These are phyloP conservation scores for Pseudogymnoascus sp. DNA, from an alignment of 2,329 filamentous ascomycete genomes.

Conservation along the genomic window DNA sequence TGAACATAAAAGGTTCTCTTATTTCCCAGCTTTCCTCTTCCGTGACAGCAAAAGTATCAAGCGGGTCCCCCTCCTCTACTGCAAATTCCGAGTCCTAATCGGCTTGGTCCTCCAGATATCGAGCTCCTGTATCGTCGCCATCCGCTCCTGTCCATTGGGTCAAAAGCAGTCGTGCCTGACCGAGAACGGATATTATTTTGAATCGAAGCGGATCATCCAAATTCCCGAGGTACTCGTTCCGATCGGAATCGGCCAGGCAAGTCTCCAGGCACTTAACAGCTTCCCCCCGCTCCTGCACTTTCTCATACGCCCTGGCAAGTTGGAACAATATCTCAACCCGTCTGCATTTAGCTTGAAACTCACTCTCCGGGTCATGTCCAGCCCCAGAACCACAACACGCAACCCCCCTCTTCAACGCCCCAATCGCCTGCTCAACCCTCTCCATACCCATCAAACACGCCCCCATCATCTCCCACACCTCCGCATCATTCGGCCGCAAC, in stretches of 20 bases:
- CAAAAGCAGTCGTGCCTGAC: neutral
- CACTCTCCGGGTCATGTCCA: neutral
- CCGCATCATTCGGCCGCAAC: neutral
- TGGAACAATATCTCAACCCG: neutral
- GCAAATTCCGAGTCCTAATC: neutral
- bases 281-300: neutral
- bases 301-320: neutral
- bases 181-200: neutral
- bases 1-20: neutral
- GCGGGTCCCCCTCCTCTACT: neutral
- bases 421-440: neutral
- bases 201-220: neutral
- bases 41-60: neutral
- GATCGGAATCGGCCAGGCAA: neutral
- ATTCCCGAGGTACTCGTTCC: neutral
- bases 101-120: neutral
- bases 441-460: neutral
- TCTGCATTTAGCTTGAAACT: neutral
- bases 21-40: neutral
- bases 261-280: neutral
- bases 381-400: neutral
- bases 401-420: neutral
- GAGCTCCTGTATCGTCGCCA: neutral
- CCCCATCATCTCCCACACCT: neutral
- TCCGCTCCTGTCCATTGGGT: neutral